A percentile compares a stretch with the other conserved stretches of the same genome.
These are phyloP conservation scores for Jaenimonas drosophilae DNA, from an alignment of 208 protist genomes.

Conservation along the genomic window DNA sequence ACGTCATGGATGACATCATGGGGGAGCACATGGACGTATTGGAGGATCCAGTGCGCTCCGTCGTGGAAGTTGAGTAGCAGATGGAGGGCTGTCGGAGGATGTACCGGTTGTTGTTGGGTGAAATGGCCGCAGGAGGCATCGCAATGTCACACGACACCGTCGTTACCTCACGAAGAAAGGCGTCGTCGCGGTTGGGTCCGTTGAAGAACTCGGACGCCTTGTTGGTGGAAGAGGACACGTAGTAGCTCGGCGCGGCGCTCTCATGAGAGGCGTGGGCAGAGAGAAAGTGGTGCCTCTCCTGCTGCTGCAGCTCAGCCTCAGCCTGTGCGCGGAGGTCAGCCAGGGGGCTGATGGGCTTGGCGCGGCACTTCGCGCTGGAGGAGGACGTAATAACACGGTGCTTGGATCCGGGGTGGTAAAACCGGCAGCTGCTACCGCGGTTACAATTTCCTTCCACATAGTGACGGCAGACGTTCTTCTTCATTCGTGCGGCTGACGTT, in stretches of 20 bases:
- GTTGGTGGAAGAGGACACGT: neutral
- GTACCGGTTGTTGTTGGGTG: no score
- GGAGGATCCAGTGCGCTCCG: no score
- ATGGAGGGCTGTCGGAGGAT: no score
- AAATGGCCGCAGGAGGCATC: no score
- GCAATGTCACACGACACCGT: no score
- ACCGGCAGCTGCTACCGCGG: conserved; percentile 44
- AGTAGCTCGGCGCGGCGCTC: conserved; percentile 3
- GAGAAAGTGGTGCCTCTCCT: conserved; percentile 1
- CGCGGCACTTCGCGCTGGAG: conserved; percentile 13
- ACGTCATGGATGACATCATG: no score
- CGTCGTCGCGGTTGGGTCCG: no score
- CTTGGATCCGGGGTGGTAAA: conserved; percentile 30
- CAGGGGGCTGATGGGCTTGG: conserved; percentile 26
- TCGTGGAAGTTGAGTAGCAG: no score
- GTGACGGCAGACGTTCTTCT: conserved; percentile 41
- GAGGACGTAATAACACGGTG: conserved; percentile 28
- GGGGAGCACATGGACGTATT: no score
- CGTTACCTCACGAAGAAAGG: no score
- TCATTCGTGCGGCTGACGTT: neutral
- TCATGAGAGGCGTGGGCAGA: conserved; percentile 3
- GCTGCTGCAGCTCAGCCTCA: conserved; percentile 9
- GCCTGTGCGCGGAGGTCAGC: no score
- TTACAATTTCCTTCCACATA: conserved; percentile 49
- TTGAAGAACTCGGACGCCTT: neutral